phyloP scores from a whole-genome alignment of 1,284 basidiomycete genomes.

The Porogramme epimiltina region DNA sequence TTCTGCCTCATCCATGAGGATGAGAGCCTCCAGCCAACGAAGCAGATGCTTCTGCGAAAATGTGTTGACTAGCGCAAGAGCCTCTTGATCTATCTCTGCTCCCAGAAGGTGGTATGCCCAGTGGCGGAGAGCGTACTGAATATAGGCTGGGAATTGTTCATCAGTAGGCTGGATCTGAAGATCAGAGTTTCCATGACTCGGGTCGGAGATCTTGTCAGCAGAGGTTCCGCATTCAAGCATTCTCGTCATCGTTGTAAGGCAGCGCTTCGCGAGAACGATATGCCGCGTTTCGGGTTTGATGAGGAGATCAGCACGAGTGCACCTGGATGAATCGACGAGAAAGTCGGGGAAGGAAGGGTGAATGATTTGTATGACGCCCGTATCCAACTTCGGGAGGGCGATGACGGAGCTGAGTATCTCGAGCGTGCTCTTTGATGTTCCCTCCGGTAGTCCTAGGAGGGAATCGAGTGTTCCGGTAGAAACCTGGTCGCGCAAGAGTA shows the following conservation, averaged over 20 bases:
- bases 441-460: too few relatives aligned
- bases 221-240: too few relatives aligned
- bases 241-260: neutral
- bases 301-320: neutral
- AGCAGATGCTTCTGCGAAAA: neutral
- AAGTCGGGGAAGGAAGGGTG: constrained; percentile 6
- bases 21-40: constrained; percentile 2
- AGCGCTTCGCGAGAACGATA: neutral
- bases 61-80: neutral
- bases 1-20: neutral
- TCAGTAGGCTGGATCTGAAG: too few relatives aligned
- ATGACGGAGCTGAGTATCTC: too few relatives aligned
- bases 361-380: neutral
- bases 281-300: neutral
- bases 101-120: neutral
- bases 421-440: too few relatives aligned
- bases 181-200: too few relatives aligned
- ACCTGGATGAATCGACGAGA: neutral
- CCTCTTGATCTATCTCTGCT: neutral
- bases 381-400: neutral
- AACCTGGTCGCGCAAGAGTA: too few relatives aligned
- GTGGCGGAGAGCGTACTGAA: too few relatives aligned
- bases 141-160: too few relatives aligned
- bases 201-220: too few relatives aligned
- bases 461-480: too few relatives aligned